A percentile compares a stretch with the other conserved stretches of the same genome.
phyloP scores from a whole-genome alignment of 164 flowering plant species.

The Echeveria elegans region DNA sequence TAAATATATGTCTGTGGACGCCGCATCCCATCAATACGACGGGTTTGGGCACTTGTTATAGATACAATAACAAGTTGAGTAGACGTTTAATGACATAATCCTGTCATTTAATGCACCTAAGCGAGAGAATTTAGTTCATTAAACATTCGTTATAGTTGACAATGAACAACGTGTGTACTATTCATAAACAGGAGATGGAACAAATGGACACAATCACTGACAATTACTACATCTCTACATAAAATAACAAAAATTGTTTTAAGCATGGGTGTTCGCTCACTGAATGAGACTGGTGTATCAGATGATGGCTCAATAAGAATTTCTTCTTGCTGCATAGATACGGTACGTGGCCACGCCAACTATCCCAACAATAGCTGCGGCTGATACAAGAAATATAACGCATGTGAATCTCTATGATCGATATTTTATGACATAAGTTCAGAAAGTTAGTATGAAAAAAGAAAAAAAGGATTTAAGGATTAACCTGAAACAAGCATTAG shows the following conservation, averaged over 20 bases:
- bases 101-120: no score
- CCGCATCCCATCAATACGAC: no score
- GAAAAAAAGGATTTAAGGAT: neutral
- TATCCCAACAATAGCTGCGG: slow-evolving; percentile 80
- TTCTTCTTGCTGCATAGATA: slow-evolving; percentile 70
- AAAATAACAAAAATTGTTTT: neutral
- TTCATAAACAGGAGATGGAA: neutral
- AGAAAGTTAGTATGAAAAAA: neutral
- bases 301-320: slow-evolving; percentile 38
- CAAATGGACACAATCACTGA: neutral
- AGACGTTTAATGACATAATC: no score
- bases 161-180: no score
- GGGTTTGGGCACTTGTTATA: no score
- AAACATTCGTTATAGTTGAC: no score
- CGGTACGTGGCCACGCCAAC: slow-evolving; percentile 87
- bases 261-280: neutral
- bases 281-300: neutral
- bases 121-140: no score
- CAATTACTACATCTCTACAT: neutral
- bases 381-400: slow-evolving; percentile 30
- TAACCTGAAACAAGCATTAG: slow-evolving; percentile 81
- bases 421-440: neutral
- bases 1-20: no score
- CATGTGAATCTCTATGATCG: neutral
- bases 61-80: no score